These are phyloP conservation scores for Melampsora americana DNA, from an alignment of 1,284 basidiomycete genomes.

Conservation along the genomic window DNA sequence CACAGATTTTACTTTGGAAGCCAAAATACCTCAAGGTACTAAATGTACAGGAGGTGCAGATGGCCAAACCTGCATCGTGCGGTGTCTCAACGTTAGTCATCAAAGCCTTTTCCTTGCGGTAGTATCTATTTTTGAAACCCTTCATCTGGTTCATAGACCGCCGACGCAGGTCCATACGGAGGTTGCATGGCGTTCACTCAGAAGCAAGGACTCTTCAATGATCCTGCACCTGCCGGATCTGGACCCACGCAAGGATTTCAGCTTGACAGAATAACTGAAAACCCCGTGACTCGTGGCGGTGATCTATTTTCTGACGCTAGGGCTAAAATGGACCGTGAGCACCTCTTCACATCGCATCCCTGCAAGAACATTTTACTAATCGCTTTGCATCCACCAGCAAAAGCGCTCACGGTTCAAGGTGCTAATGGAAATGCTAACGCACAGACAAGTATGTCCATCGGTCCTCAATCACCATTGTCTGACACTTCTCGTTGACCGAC, in stretches of 20 bases:
- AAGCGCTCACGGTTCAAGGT: too few species aligned
- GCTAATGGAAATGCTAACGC: too few species aligned
- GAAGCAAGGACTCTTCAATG: conserved; percentile 9
- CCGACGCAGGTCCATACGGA: conserved; percentile 41
- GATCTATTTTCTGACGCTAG: conserved; percentile 18
- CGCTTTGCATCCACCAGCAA: too few species aligned
- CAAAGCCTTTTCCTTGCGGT: not conserved
- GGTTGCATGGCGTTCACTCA: conserved; percentile 43
- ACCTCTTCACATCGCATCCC: too few species aligned
- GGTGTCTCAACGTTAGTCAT: conserved; percentile 36
- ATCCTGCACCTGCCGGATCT: not conserved
- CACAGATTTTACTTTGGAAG: conserved; percentile 31
- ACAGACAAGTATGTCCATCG: too few species aligned
- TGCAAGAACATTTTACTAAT: too few species aligned
- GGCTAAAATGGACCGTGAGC: not conserved
- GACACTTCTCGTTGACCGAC: too few species aligned
- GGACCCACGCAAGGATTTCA: conserved; percentile 14
- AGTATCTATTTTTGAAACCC: not conserved
- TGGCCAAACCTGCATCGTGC: conserved; percentile 28
- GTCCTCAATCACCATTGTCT: too few species aligned
- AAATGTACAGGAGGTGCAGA: conserved; percentile 40
- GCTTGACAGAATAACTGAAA: conserved; percentile 31
- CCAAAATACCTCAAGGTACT: conserved; percentile 27
- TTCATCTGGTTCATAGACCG: conserved; percentile 9
- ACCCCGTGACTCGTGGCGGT: conserved; percentile 21